A percentile compares a stretch with the other conserved stretches of the same genome.
Evolutionary conservation across 148 eudicot genomes (phyloP).

Genomic region (Pouteria glomerata): DNA sequence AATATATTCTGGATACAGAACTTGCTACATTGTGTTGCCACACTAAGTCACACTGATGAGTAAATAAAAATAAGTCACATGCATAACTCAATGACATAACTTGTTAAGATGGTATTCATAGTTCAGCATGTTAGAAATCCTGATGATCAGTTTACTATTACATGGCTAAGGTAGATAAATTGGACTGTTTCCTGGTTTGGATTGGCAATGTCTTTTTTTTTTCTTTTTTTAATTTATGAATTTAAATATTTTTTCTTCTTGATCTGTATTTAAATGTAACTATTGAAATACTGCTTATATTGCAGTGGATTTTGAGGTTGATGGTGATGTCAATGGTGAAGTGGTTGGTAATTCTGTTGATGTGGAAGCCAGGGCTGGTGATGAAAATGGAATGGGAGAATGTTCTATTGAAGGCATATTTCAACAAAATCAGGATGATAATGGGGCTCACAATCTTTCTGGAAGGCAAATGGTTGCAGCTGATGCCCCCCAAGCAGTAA

Average conservation of each 20-base stretch:
- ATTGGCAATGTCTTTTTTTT: neutral
- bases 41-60: no score
- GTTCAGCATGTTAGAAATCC: neutral
- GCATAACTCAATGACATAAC: no score
- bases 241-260: neutral
- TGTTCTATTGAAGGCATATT: constrained; percentile 57
- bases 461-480: constrained; percentile 35
- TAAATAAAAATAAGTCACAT: no score
- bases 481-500: constrained; percentile 29
- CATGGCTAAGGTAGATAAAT: neutral
- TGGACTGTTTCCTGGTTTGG: neutral
- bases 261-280: neutral
- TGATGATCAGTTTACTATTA: neutral
- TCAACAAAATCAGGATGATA: constrained; percentile 44
- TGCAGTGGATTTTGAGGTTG: constrained; percentile 72
- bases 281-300: constrained; percentile 11
- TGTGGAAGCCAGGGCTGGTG: constrained; percentile 44
- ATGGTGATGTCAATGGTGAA: constrained; percentile 68
- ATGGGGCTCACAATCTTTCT: constrained; percentile 44
- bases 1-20: neutral
- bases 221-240: neutral
- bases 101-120: neutral
- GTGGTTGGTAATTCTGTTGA: constrained; percentile 56
- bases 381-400: constrained; percentile 64
- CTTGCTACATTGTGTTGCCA: neutral